Evolutionary conservation across 352 stramenopile species (phyloP).

Genomic region (Paralagenidium karlingii): DNA sequence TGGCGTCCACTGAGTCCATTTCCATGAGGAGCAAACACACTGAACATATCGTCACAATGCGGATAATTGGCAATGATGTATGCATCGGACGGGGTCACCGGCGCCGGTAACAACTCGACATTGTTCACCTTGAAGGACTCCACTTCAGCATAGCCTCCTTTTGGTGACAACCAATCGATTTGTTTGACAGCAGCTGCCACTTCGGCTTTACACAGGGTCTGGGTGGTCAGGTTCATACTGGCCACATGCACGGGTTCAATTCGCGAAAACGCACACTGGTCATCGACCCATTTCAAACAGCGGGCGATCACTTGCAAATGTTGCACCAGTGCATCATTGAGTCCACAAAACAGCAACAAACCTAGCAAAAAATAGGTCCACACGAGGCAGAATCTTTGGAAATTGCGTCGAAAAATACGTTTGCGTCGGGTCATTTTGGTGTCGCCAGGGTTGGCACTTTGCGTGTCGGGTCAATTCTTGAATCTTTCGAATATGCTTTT

Average conservation of each 20-base stretch:
- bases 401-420: too few species aligned
- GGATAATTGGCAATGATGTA: slow-evolving; percentile 64
- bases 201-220: slow-evolving; percentile 70
- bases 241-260: slow-evolving; percentile 32
- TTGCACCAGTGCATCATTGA: slow-evolving; percentile 21
- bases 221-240: slow-evolving; percentile 24
- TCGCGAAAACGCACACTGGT: slow-evolving; percentile 31
- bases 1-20: slow-evolving; percentile 47
- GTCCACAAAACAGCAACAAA: too few species aligned
- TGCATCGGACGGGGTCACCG: slow-evolving; percentile 41
- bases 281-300: slow-evolving; percentile 34
- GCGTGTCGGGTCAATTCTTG: too few species aligned
- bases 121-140: slow-evolving; percentile 49
- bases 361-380: too few species aligned
- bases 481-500: too few species aligned
- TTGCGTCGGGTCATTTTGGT: too few species aligned
- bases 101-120: slow-evolving; percentile 34
- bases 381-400: too few species aligned
- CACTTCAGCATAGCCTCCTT: slow-evolving; percentile 35
- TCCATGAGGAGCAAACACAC: slow-evolving; percentile 60
- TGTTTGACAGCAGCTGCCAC: slow-evolving; percentile 67
- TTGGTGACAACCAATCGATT: slow-evolving; percentile 58
- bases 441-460: too few species aligned
- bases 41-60: slow-evolving; percentile 79
- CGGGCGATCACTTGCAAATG: slow-evolving; percentile 48